These are phyloP conservation scores for Paracamarosporium sp. DNA, from an alignment of 2,329 filamentous ascomycete species.

Conservation along the genomic window DNA sequence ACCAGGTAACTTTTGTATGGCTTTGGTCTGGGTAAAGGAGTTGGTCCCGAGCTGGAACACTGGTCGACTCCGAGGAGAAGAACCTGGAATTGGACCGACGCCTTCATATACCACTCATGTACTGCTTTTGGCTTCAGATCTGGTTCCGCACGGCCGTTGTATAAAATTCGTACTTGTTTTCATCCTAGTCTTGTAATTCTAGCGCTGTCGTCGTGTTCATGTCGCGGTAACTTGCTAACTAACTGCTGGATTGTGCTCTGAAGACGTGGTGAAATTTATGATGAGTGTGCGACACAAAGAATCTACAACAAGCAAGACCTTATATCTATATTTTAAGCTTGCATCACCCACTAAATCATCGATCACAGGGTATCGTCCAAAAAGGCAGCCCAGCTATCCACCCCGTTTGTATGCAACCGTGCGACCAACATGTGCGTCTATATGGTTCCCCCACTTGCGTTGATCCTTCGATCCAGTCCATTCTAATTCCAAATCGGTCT, in stretches of 20 bases:
- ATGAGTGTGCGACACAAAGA: too few species aligned
- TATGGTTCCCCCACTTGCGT: neutral
- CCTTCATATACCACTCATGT: constrained; percentile 8
- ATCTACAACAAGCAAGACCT: too few species aligned
- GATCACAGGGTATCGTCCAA: neutral
- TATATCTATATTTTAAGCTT: neutral
- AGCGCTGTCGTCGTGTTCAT: neutral
- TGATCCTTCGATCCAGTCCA: neutral
- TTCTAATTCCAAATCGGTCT: neutral
- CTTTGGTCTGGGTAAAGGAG: constrained; percentile 1
- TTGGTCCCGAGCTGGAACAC: neutral
- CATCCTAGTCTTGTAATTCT: neutral
- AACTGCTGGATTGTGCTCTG: too few species aligned
- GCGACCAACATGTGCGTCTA: neutral
- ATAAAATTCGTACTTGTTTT: neutral
- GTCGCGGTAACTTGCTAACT: too few species aligned
- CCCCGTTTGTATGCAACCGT: neutral
- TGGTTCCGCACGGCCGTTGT: constrained; percentile 6
- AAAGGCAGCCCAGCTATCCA: neutral
- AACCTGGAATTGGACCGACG: constrained; percentile 2
- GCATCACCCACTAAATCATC: neutral
- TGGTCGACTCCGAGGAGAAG: neutral
- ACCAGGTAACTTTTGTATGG: neutral
- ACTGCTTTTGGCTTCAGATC: neutral
- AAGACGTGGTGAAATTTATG: too few species aligned